Evolutionary conservation across 768 basidiomycete genomes (phyloP).

Genomic region (Boletus insuetus): DNA sequence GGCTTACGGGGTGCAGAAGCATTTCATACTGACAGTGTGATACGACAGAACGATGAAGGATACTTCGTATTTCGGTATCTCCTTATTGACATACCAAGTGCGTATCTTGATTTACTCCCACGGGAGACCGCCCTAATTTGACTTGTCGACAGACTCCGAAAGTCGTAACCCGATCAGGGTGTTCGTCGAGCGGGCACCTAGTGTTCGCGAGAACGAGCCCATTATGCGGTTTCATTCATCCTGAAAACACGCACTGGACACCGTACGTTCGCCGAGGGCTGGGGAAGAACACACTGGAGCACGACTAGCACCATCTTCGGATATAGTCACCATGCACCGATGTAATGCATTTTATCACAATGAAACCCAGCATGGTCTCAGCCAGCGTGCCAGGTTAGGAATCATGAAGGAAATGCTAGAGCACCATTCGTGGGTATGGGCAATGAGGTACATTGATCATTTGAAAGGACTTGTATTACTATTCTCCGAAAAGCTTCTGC

Average conservation of each 20-base stretch:
- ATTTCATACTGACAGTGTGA: conserved; percentile 9
- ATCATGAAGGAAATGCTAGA: conserved; percentile 8
- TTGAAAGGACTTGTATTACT: conserved; percentile 24
- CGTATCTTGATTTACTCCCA: conserved; percentile 32
- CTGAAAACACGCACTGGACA: conserved; percentile 13
- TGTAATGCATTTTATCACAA: conserved; percentile 26
- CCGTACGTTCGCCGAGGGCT: conserved; percentile 9
- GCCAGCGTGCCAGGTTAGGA: conserved; percentile 6
- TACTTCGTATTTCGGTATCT: conserved; percentile 78
- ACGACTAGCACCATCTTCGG: conserved; percentile 13
- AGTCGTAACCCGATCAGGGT: conserved; percentile 60
- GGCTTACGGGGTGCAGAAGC: neutral
- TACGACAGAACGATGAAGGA: conserved; percentile 63
- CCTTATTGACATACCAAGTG: conserved; percentile 77
- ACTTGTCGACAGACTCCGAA: conserved; percentile 50
- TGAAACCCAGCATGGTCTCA: conserved; percentile 25
- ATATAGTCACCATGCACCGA: conserved; percentile 15
- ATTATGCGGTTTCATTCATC: conserved; percentile 63
- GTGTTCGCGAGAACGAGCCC: conserved; percentile 68
- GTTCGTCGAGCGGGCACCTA: conserved; percentile 65
- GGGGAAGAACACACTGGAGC: conserved; percentile 7
- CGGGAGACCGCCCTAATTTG: conserved; percentile 7
- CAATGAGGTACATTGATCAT: conserved; percentile 14
- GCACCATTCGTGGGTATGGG: conserved; percentile 4
- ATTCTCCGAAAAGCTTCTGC: conserved; percentile 95